Conservation (phyloP, 225 moss, liverwort and hornwort species). For the Anthoceros angustus region DNA sequence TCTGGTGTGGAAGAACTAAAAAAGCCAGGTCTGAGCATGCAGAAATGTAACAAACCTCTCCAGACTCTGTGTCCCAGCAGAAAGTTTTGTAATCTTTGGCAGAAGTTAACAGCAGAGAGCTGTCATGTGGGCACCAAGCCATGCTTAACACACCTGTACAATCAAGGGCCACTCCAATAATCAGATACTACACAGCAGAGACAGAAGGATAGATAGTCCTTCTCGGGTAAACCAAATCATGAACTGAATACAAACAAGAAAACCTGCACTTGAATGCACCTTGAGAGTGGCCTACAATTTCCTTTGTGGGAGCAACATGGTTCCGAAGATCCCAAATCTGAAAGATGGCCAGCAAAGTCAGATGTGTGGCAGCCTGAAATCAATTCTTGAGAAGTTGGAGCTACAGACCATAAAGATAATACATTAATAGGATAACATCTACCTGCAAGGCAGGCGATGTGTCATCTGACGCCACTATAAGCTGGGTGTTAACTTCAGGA, state of each 20-base stretch:
- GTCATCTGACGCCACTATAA: constrained; percentile 92
- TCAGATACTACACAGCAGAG: background rate
- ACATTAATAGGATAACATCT: background rate
- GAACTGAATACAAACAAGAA: background rate
- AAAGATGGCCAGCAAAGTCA: background rate
- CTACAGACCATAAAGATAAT: background rate
- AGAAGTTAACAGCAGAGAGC: constrained; percentile 68
- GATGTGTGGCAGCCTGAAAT: background rate
- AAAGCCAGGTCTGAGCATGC: background rate
- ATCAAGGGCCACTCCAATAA: constrained; percentile 7
- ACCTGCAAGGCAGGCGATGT: constrained; percentile 65
- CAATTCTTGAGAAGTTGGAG: background rate
- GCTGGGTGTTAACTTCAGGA: constrained; percentile 86
- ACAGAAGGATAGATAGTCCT: background rate
- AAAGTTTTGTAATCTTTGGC: constrained; percentile 89
- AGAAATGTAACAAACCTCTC: constrained; percentile 38
- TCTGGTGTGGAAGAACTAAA: constrained; percentile 6
- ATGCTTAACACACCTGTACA: constrained; percentile 82
- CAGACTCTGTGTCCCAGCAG: constrained; percentile 92
- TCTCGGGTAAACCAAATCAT: too few relatives aligned
- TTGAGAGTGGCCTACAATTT: constrained; percentile 80
- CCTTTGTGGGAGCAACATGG: constrained; percentile 71
- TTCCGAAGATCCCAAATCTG: constrained; percentile 98
- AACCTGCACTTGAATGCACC: constrained; percentile 18
- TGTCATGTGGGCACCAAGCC: constrained; percentile 97